Evolutionary conservation across 2,329 filamentous ascomycete species (phyloP), one percentile per base, ranked within the genome.

Genomic region (Huntiella bhutanensis): DNA sequence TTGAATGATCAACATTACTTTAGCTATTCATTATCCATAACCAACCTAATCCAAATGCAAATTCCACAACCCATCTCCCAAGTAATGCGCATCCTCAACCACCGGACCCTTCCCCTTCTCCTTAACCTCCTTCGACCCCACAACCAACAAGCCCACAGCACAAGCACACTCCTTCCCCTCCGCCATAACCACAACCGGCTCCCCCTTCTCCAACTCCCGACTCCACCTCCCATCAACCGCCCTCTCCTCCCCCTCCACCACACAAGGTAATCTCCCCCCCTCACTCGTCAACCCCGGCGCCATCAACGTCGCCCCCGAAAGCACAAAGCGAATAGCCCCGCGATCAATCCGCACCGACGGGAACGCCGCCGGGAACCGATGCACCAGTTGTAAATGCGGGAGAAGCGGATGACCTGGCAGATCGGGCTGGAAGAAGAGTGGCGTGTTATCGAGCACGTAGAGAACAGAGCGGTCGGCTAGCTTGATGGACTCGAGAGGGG

Each of bases 111-210:
- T 96, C 53, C 85, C 86, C 66, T 88, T 88, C 53, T 77, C 79
- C 73, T 91, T 94, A 60, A 94, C 87, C 63, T 95, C 86, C 62
- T 80, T 78, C 0, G 91, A 95, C 3, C 86, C 81, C 57, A 80
- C 76, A 56, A 84, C 85, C 59, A 98, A 59, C 52, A 82, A 67
- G 0, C 91, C 91, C 0, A 98, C 80, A 47, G 93, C 75, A 62
- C 87, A 95, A 4, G 86, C 84, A 65, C 88, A 78, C 55, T 81
- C 75, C 68, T 98, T 98, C 5, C 91, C 91, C 69, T 98, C 91
- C 0, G 91, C 86, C 66, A 79, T 78, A 13, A 98, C 73, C 4
- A 88, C 83, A 5, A 95, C 91, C 1, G 91, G 80, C 59, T 84
- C 75, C 0, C 88, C 91, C 57, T 80, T 77, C 53, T 75, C 71